Conservation (phyloP, 1,284 basidiomycete genomes). For the Meripilus lineatus region DNA sequence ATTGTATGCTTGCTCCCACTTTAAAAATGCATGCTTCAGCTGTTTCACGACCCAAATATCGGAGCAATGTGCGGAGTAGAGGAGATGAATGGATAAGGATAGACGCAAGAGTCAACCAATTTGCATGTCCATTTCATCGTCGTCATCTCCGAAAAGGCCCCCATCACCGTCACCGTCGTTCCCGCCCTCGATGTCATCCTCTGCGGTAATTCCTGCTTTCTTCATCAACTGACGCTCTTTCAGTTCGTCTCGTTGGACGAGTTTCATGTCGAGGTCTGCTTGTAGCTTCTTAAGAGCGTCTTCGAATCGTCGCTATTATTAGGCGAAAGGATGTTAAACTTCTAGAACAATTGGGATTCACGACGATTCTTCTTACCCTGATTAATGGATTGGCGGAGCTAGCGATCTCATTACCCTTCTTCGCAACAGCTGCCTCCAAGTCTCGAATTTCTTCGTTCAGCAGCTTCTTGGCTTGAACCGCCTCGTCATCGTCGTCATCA, state of each 20-base stretch:
- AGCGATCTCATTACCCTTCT: constrained; percentile 84
- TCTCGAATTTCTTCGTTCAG: constrained; percentile 88
- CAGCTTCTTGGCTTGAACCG: constrained; percentile 68
- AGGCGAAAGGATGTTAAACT: constrained; percentile 4
- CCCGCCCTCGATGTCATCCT: constrained; percentile 42
- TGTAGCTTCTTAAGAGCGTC: constrained; percentile 86
- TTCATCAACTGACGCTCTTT: constrained; percentile 63
- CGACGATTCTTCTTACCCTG: constrained; percentile 49
- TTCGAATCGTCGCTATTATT: constrained; percentile 88
- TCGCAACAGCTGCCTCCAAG: constrained; percentile 81
- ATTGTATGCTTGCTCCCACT: constrained; percentile 45
- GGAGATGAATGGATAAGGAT: constrained; percentile 3
- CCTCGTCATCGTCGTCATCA: constrained; percentile 63
- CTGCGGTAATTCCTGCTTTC: constrained; percentile 54
- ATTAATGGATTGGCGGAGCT: constrained; percentile 87
- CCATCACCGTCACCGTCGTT: constrained; percentile 47
- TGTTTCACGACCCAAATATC: neutral
- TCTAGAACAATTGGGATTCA: constrained; percentile 3
- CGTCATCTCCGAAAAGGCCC: constrained; percentile 57
- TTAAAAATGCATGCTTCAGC: constrained; percentile 11
- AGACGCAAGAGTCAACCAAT: constrained; percentile 27
- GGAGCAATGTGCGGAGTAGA: constrained; percentile 2
- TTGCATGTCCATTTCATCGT: constrained; percentile 33
- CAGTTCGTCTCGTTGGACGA: constrained; percentile 74
- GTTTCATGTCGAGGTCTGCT: constrained; percentile 83